These are phyloP conservation scores for Solanum paucissectum DNA, from an alignment of 257 asterid genomes.

Conservation along the genomic window DNA sequence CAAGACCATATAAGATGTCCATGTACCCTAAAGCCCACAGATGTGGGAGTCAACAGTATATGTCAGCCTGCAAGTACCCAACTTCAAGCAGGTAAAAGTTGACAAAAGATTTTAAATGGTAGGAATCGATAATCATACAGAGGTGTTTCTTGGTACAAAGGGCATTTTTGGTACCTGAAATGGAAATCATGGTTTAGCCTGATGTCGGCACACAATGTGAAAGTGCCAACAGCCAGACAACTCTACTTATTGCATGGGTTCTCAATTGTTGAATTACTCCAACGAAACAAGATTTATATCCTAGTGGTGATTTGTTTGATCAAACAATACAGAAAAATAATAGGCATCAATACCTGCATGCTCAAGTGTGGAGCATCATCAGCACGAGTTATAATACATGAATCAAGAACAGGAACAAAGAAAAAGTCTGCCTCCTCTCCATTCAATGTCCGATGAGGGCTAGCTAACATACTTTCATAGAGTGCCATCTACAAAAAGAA, in stretches of 20 bases:
- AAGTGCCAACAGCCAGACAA: background rate
- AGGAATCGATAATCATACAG: background rate
- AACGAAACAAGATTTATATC: background rate
- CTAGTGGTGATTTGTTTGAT: background rate
- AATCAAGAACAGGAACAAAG: conserved; percentile 95
- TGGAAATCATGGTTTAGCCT: background rate
- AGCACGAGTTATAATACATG: conserved; percentile 87
- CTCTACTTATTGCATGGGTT: background rate
- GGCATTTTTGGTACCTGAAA: background rate
- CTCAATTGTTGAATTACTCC: background rate
- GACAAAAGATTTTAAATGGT: background rate
- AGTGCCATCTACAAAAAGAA: conserved; percentile 59
- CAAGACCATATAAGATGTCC: background rate
- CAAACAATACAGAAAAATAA: background rate
- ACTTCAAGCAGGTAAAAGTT: background rate
- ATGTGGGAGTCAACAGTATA: background rate
- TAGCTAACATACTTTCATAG: conserved; percentile 79
- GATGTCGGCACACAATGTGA: background rate
- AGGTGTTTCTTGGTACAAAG: background rate
- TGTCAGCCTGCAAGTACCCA: background rate
- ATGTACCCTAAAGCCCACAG: background rate
- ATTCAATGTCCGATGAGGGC: conserved; percentile 77
- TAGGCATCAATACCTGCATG: conserved; percentile 43
- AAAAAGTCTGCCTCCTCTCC: conserved; percentile 94
- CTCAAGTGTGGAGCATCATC: conserved; percentile 92